Percentiles rank a stretch among this genome's conserved stretches.
Conservation (phyloP, 208 protist species). For the Phytomonas sp. region DNA sequence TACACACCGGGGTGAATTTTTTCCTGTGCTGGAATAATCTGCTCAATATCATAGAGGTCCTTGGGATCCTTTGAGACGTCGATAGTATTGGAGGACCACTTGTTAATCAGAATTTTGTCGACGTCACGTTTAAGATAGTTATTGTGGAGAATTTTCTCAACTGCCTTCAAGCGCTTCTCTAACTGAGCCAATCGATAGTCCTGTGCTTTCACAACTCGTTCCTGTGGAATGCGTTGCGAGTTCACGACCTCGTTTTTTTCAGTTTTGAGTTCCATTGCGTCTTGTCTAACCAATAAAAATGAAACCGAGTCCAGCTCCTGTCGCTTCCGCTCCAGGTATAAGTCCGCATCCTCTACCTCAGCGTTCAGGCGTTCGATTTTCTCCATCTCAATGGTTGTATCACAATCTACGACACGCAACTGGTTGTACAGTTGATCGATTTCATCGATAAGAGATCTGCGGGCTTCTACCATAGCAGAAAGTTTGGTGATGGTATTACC, state of each 20-base stretch:
- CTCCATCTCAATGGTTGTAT: constrained; percentile 44
- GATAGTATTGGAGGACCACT: constrained; percentile 38
- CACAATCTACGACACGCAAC: constrained; percentile 67
- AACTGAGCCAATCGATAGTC: constrained; percentile 77
- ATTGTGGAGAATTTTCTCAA: constrained; percentile 49
- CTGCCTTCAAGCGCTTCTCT: constrained; percentile 49
- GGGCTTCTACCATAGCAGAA: constrained; percentile 30
- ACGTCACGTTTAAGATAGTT: constrained; percentile 55
- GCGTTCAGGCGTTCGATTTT: constrained; percentile 28
- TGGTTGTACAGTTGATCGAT: constrained; percentile 73
- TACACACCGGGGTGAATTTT: constrained; percentile 79
- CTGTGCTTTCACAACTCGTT: constrained; percentile 83
- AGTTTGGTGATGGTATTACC: constrained; percentile 41
- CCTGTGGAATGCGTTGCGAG: constrained; percentile 54
- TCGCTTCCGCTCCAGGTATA: constrained; percentile 34
- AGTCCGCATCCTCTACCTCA: constrained; percentile 44
- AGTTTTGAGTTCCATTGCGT: constrained; percentile 37
- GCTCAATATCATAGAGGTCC: constrained; percentile 62
- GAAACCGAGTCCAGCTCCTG: constrained; percentile 26
- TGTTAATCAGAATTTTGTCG: constrained; percentile 39
- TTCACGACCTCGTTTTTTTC: constrained; percentile 46
- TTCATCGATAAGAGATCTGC: constrained; percentile 44
- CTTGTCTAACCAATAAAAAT: constrained; percentile 46
- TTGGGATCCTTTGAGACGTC: constrained; percentile 24
- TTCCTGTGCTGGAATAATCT: constrained; percentile 77